Conservation (phyloP, 2,329 filamentous ascomycete species). For the Cercospora beticola region DNA sequence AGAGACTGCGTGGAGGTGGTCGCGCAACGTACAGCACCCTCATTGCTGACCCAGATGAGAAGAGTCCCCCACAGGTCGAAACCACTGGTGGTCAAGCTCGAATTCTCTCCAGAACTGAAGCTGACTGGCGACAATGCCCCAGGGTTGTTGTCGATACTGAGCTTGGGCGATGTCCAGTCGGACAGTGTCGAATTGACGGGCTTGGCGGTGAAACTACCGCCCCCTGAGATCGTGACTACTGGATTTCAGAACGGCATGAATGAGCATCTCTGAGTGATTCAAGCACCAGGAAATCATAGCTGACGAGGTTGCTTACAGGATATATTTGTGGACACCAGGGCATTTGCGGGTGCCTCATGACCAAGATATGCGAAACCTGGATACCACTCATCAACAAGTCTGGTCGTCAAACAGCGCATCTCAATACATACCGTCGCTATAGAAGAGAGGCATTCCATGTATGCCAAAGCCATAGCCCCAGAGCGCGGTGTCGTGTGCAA, state of each 20-base stretch:
- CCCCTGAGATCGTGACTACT: constrained; percentile 15
- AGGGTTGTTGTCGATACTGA: constrained; percentile 20
- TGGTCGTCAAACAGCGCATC: not conserved
- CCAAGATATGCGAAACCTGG: constrained; percentile 24
- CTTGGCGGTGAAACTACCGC: constrained; percentile 14
- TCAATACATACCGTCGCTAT: constrained; percentile 19
- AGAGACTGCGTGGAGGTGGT: not conserved
- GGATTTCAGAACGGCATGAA: constrained; percentile 20
- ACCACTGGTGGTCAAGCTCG: constrained; percentile 22
- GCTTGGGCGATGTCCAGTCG: constrained; percentile 24
- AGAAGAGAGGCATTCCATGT: constrained; percentile 24
- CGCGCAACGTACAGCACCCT: constrained; percentile 7
- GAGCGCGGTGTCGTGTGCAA: constrained; percentile 6
- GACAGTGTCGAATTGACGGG: constrained; percentile 15
- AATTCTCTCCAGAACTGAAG: constrained; percentile 19
- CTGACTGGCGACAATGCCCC: constrained; percentile 19
- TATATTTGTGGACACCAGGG: constrained; percentile 20
- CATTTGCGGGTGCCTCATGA: constrained; percentile 13
- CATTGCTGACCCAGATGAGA: constrained; percentile 22
- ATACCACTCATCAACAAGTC: not conserved
- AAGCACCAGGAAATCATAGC: not conserved
- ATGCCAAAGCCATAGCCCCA: constrained; percentile 26
- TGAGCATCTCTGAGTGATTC: constrained; percentile 6
- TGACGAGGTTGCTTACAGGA: constrained; percentile 21
- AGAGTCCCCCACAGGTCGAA: constrained; percentile 23